Percentiles rank a stretch among this genome's conserved stretches.
Evolutionary conservation across 208 protist genomes (phyloP).

Genomic region (Trypanosoma boissoni): DNA sequence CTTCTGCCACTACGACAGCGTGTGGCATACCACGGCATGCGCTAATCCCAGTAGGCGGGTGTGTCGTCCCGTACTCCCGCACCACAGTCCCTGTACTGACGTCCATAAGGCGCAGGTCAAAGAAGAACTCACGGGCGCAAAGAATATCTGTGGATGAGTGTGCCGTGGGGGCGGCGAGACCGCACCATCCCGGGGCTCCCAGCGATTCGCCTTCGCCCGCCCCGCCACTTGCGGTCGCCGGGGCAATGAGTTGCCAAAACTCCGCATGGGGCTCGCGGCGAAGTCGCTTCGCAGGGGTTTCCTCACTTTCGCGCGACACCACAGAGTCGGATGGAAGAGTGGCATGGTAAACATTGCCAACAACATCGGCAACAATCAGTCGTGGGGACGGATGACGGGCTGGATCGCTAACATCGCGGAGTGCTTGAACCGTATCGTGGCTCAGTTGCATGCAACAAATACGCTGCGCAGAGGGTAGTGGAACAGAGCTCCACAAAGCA

Average conservation of each 20-base stretch:
- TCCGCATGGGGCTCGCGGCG: constrained; percentile 1
- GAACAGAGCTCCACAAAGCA: constrained; percentile 6
- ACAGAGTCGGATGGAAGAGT: constrained; percentile 14
- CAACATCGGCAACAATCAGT: constrained; percentile 18
- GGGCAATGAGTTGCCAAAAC: constrained; percentile 30
- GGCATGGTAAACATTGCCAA: constrained; percentile 22
- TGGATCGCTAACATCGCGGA: not conserved
- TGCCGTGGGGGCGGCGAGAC: constrained; percentile 22
- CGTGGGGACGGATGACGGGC: constrained; percentile 9
- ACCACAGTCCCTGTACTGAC: constrained; percentile 31
- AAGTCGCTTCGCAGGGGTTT: constrained; percentile 14
- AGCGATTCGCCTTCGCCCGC: constrained; percentile 2
- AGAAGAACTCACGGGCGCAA: constrained; percentile 56
- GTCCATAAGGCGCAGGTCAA: constrained; percentile 70
- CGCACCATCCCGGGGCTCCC: constrained; percentile 51
- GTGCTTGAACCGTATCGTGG: not conserved
- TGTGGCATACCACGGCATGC: constrained; percentile 25
- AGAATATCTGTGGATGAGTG: constrained; percentile 17
- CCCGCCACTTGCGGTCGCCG: constrained; percentile 10
- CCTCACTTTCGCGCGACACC: not conserved
- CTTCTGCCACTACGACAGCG: constrained; percentile 59
- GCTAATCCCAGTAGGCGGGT: constrained; percentile 58
- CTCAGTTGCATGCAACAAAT: constrained; percentile 21
- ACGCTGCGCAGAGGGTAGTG: constrained; percentile 12
- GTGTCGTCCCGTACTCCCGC: constrained; percentile 60